Evolutionary conservation across 192 early-diverging fungal species (phyloP).

Genomic region (Coemansia interrupta): DNA sequence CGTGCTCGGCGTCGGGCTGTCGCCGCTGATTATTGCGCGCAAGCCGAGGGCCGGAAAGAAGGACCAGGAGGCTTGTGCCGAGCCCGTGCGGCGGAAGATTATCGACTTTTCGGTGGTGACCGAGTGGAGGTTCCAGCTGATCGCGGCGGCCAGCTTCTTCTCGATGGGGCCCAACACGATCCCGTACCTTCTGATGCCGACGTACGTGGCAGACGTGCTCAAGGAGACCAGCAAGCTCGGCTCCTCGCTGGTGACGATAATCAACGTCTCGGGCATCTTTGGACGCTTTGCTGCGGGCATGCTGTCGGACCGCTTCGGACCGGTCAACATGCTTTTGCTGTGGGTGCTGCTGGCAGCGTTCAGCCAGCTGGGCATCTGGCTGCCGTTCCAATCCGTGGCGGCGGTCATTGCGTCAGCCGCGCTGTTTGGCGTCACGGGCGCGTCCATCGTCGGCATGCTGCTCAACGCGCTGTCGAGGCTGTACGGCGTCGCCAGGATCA

Average conservation of each 20-base stretch:
- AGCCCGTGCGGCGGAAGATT: too few relatives aligned
- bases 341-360: constrained; percentile 35
- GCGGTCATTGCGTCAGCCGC: constrained; percentile 29
- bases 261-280: constrained; percentile 46
- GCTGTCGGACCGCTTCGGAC: constrained; percentile 35
- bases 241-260: constrained; percentile 35
- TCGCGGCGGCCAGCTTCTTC: constrained; percentile 45
- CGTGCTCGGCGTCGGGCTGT: constrained; percentile 26
- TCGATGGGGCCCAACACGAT: constrained; percentile 52
- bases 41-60: not conserved
- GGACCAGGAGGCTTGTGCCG: too few relatives aligned
- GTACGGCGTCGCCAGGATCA: constrained; percentile 35
- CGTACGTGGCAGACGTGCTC: constrained; percentile 37
- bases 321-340: constrained; percentile 34
- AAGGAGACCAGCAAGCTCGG: constrained; percentile 27
- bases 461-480: constrained; percentile 36
- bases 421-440: constrained; percentile 42
- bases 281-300: constrained; percentile 42
- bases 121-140: constrained; percentile 39
- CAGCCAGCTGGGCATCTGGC: constrained; percentile 50
- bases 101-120: constrained; percentile 37
- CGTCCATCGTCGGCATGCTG: constrained; percentile 43
- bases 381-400: constrained; percentile 27
- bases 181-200: constrained; percentile 48
- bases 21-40: constrained; percentile 35